phyloP scores from a whole-genome alignment of 345 rosid species.

The Raphanus sativus region DNA sequence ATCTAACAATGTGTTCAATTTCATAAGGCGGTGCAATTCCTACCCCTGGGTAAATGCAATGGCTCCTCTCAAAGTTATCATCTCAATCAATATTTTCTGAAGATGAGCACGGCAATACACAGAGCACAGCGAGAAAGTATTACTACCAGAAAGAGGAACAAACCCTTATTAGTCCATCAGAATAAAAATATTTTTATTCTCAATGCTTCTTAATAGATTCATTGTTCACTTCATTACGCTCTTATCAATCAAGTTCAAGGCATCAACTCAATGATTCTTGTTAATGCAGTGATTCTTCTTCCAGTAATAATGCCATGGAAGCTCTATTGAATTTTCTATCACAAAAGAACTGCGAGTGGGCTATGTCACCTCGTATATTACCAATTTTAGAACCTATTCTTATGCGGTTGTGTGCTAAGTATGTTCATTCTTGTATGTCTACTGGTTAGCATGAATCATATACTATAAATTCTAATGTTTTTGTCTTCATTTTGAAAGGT shows the following conservation, averaged over 20 bases:
- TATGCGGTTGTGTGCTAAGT: conserved; percentile 85
- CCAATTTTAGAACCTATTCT: conserved; percentile 61
- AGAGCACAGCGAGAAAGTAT: conserved; percentile 57
- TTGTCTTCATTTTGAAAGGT: conserved; percentile 43
- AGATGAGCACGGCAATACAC: conserved; percentile 34
- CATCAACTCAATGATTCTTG: neutral
- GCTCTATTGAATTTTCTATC: conserved; percentile 59
- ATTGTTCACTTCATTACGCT: neutral
- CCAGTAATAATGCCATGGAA: conserved; percentile 69
- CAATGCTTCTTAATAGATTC: neutral
- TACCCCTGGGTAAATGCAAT: conserved; percentile 83
- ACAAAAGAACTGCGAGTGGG: conserved; percentile 53
- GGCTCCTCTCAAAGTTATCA: conserved; percentile 81
- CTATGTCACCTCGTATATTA: conserved; percentile 46
- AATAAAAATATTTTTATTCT: conserved; percentile 34
- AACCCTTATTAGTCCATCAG: conserved; percentile 52
- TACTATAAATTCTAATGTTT: neutral
- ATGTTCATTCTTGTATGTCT: conserved; percentile 8
- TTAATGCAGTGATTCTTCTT: conserved; percentile 48
- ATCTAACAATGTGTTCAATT: neutral
- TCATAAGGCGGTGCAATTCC: conserved; percentile 87
- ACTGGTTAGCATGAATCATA: neutral
- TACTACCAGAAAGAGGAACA: conserved; percentile 81
- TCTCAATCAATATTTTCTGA: conserved; percentile 67
- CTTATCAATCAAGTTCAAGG: neutral